Conservation (phyloP, 495 filamentous ascomycete genomes). For the Aspergillus taichungensis region DNA sequence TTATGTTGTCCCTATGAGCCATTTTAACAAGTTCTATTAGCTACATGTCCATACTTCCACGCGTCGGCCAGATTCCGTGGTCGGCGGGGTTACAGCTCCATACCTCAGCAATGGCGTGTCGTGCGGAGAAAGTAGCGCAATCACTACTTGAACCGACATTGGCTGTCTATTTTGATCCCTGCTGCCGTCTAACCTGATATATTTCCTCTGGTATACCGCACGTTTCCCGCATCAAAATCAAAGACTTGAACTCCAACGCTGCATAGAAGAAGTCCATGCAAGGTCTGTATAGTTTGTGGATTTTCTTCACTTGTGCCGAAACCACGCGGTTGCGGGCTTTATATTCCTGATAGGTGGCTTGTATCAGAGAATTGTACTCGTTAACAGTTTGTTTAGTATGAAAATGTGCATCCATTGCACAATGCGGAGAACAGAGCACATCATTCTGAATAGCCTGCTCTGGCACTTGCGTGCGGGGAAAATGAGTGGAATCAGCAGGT, state of each 20-base stretch:
- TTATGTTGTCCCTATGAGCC: neutral
- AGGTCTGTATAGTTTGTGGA: too few relatives aligned
- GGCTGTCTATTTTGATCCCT: too few relatives aligned
- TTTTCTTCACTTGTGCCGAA: neutral
- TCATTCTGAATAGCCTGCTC: conserved; percentile 8
- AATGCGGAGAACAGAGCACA: conserved; percentile 13
- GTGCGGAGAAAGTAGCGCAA: conserved; percentile 3
- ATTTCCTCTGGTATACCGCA: too few relatives aligned
- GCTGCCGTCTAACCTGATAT: too few relatives aligned
- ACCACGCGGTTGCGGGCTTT: neutral
- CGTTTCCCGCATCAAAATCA: too few relatives aligned
- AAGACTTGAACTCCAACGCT: too few relatives aligned
- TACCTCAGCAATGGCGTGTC: conserved; percentile 5
- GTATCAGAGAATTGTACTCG: neutral
- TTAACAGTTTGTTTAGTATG: too few relatives aligned
- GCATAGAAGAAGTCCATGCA: too few relatives aligned
- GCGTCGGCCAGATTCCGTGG: too few relatives aligned
- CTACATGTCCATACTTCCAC: too few relatives aligned
- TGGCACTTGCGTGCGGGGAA: conserved; percentile 1
- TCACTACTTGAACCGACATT: neutral
- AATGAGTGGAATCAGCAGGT: neutral
- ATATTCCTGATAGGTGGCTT: neutral
- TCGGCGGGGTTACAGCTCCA: too few relatives aligned
- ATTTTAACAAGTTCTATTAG: too few relatives aligned
- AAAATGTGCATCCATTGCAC: conserved; percentile 7